Conservation (phyloP, 306 rosid species). For the Cyamopsis tetragonoloba region DNA sequence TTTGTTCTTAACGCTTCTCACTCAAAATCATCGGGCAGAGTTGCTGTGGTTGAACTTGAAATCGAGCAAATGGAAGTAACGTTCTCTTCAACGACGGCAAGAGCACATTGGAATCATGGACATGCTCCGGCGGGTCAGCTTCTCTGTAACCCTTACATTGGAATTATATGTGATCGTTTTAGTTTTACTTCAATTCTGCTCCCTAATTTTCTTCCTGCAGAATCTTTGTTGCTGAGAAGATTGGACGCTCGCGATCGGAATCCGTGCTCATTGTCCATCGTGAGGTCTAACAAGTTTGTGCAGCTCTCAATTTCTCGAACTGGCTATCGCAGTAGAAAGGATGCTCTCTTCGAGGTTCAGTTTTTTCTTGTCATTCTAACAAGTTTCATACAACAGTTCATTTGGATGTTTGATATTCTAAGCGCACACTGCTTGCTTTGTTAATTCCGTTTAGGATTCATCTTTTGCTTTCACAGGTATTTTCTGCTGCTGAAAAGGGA, state of each 20-base stretch:
- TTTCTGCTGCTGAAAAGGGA: slow-evolving; percentile 45
- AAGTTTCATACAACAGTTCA: not conserved
- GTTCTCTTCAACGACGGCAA: slow-evolving; percentile 43
- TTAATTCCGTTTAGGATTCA: slow-evolving; percentile 2
- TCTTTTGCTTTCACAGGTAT: slow-evolving; percentile 41
- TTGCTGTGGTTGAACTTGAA: too few species aligned
- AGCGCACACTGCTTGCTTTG: not conserved
- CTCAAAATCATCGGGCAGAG: too few species aligned
- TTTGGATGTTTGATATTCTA: not conserved
- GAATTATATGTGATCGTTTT: not conserved
- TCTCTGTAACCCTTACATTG: not conserved
- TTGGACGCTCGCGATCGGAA: slow-evolving; percentile 26
- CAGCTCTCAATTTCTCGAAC: slow-evolving; percentile 35
- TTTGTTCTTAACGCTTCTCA: too few species aligned
- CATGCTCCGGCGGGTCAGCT: slow-evolving; percentile 31
- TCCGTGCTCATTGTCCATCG: slow-evolving; percentile 21
- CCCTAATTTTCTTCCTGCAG: slow-evolving; percentile 29
- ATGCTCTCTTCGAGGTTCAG: slow-evolving; percentile 41
- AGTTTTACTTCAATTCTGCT: not conserved
- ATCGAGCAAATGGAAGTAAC: slow-evolving; percentile 48
- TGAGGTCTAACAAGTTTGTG: slow-evolving; percentile 21
- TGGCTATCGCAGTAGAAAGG: slow-evolving; percentile 29
- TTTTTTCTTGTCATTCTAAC: not conserved
- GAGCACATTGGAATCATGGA: not conserved
- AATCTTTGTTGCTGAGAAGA: slow-evolving; percentile 32